Evolutionary conservation across 495 filamentous ascomycete species (phyloP), one percentile per base, ranked within the genome.

Genomic region (Penicillium egyptiacum): DNA sequence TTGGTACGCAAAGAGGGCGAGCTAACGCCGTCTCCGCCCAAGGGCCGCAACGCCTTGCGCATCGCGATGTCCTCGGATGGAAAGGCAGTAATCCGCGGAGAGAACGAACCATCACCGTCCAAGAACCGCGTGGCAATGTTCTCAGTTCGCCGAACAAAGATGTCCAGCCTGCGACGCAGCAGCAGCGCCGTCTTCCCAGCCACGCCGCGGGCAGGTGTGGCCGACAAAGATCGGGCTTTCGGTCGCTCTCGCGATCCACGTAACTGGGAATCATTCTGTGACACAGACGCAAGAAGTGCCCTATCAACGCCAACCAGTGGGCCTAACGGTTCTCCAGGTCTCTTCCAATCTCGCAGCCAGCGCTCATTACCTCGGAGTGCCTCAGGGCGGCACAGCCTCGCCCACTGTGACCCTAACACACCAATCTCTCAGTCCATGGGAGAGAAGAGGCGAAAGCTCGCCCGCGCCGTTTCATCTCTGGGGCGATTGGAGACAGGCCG

Each of bases 231-330:
- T 26, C 67, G 67, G 53, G 60, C 53, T 10, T 77, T 84, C 57
- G 91, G 92, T 26, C 82, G 91, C 39, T 94, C 90, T 41, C 81
- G 90, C 33, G 89, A 96, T 69, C 85, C 89, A 16, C 83, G 88
- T 28, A 88, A 86, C 31, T 96, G 92, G 92, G 88, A 94, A 68
- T 88, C 87, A 57, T 87, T 84, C 72, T 88, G 87, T 66, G 89
- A 90, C 63, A 82, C 81, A 8, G 86, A 90, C 55, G 86, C 83
- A 50, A 81, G 85, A 64, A 86, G 88, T 67, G 83, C 87, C 42
- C 70, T 96, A 42, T 88, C 84, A 8, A 81, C 80, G 5, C 87
- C 88, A 57, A 86, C 87, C 11, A 91, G 75, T 44, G 87, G 85
- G 12, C 90, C 88, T 5, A 87, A 88, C 22, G 79, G 82, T 16